Base-by-base conservation (phyloP, 108 stramenopile species). In the Pseudonitzschia multistriata region DNA sequence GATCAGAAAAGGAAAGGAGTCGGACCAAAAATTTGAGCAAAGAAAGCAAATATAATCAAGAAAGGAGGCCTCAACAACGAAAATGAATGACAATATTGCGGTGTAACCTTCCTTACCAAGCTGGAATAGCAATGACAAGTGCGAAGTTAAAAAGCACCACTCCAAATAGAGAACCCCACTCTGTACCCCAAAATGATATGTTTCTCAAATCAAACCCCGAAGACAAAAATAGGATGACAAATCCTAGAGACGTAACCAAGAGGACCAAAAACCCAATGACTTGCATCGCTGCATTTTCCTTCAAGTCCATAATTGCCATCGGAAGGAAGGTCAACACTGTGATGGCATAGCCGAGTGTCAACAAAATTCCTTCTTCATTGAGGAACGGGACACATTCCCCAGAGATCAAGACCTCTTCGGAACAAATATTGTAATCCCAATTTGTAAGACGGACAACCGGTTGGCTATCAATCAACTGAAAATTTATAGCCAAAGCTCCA, bases 71-170 rank as follows among this genome's bases (percentile, higher is more conserved):
- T 42, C 10, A 42, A 42, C 7, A 42, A 13, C 7, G 10, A 42
- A 42, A 13, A 42, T 42, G 13, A 42, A 7, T 25, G 1, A 5
- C 21, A 2, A 11, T 7, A 25, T 25, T 24, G 8, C 3, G 8
- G 2, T 7, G 8, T 25, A 7, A 4, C 2, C 21, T 2, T 52
- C 10, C 50, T 52, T 25, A 52, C 91, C 91, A 92, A 3, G 88
- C 77, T 7, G 91, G 91, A 49, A 92, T 72, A 39, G 91, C 87
- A 63, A 89, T 68, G 0, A 84, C 83, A 53, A 89, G 57, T 0
- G 87, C 83, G 71, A 84, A 88, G 63, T 91, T 91, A 82, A 84
- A 88, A 61, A 89, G 70, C 21, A 86, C 73, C 13, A 89, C 83
- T 13, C 88, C 88, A 70, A 89, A 72, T 65, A 89, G 45, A 48